Evolutionary conservation across 208 protist genomes (phyloP).

Genomic region (Crithidia expoeki): DNA sequence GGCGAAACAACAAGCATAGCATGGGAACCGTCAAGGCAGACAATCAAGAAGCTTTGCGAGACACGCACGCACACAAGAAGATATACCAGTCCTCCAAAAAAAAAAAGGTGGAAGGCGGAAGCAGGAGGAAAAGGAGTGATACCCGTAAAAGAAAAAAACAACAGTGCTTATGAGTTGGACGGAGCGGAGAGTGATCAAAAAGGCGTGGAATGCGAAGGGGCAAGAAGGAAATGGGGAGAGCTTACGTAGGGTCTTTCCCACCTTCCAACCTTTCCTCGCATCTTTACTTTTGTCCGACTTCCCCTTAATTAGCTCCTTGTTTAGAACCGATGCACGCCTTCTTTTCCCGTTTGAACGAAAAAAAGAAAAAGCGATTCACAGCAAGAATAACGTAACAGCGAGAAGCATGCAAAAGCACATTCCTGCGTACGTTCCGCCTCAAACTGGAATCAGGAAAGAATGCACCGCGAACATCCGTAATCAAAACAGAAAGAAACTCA

Average conservation of each 20-base stretch:
- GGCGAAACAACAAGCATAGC: too few relatives aligned
- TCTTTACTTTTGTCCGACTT: not conserved
- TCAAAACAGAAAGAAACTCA: conserved; percentile 6
- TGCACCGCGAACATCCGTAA: not conserved
- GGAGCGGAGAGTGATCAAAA: conserved; percentile 14
- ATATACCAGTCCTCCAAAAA: conserved; percentile 16
- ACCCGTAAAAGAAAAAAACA: conserved; percentile 34
- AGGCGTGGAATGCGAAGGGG: conserved; percentile 1
- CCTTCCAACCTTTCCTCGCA: not conserved
- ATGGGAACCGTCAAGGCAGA: not conserved
- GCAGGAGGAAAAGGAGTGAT: conserved; percentile 24
- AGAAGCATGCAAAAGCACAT: too few relatives aligned
- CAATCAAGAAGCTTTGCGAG: conserved; percentile 8
- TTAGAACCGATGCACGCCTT: conserved; percentile 9
- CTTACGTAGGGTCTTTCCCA: not conserved
- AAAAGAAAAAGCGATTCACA: not conserved
- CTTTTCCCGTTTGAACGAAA: not conserved
- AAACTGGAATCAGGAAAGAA: not conserved
- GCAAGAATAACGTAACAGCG: too few relatives aligned
- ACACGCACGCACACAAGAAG: conserved; percentile 16
- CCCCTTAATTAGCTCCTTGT: conserved; percentile 16
- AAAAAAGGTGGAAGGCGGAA: conserved; percentile 39
- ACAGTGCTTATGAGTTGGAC: conserved; percentile 70
- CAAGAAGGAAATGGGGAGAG: conserved; percentile 13
- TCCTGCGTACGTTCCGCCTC: not conserved